Base-by-base conservation (phyloP, 2,329 filamentous ascomycete genomes). In the Talaromyces sp. region DNA sequence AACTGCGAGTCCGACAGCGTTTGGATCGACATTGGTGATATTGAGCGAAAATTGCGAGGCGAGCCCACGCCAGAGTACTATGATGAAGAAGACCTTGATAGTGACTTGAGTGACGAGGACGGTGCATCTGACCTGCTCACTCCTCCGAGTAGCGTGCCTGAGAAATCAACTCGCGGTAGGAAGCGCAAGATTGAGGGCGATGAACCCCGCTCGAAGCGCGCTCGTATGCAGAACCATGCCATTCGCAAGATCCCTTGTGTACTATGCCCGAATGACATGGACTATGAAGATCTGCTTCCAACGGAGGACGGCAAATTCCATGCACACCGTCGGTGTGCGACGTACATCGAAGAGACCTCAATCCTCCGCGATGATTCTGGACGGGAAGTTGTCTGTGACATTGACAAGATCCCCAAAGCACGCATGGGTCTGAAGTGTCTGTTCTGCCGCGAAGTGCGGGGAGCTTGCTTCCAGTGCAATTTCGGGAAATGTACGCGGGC, bases 1-100 rank as follows among this genome's bases (percentile, higher is more conserved):
- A 90, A 98, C 73, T 99, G 95, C 75, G 93, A 97, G 69, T 89
- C 96, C 67, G 95, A 99, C 81, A 98, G 94, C 73, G 95, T 99
- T 3, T 99, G 96, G 93, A 93, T 99, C 62, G 93, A 99, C 74
- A 93, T 98, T 3, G 89, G 92, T 66, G 95, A 97, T 72, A 96
- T 99, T 65, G 93, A 99, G 79, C 91, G 95, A 67, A 97, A 96
- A 76, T 80, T 98, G 56, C 87, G 93, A 61, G 95, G 95, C 50
- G 93, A 98, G 75, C 83, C 86, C 3, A 89, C 87, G 3, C 81
- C 81, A 0, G 80, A 83, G 63, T 82, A 74, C 65, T 66, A 66
- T 52, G 73, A 74, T 54, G 76, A 81, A 62, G 81, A 80, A 62
- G 79, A 81, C 59, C 77, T 80, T 13, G 88, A 90, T 2, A 89